phyloP scores from a whole-genome alignment of 192 early-diverging fungal species.

The Diversispora eburnea region DNA sequence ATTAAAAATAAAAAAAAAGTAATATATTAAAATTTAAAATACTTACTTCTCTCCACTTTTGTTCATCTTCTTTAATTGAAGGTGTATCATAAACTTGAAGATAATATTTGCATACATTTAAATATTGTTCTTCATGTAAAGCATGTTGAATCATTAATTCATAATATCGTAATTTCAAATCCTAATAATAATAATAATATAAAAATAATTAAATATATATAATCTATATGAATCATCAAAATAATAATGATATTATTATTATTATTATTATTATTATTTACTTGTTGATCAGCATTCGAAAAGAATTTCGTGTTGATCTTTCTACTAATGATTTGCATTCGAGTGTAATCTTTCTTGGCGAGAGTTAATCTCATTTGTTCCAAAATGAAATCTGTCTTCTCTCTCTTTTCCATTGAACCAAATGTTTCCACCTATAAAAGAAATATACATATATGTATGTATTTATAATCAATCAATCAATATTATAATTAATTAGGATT shows the following conservation, averaged over 20 bases:
- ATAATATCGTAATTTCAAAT: conserved; percentile 95
- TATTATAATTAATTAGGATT: too few relatives aligned
- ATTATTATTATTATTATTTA: conserved; percentile 22
- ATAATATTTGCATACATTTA: conserved; percentile 92
- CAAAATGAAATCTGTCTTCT: conserved; percentile 98
- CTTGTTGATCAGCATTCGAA: conserved; percentile 70
- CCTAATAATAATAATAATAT: conserved; percentile 31
- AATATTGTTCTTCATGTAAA: conserved; percentile 83
- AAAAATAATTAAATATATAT: neutral
- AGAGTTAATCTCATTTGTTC: conserved; percentile 97
- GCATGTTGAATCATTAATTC: conserved; percentile 95
- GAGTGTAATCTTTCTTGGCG: conserved; percentile 86
- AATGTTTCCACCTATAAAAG: conserved; percentile 85
- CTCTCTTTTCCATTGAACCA: conserved; percentile 97
- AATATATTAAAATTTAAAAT: neutral
- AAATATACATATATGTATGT: neutral
- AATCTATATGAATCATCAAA: conserved; percentile 5
- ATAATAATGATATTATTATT: too few relatives aligned
- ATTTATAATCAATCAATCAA: conserved; percentile 7
- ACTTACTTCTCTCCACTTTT: conserved; percentile 66
- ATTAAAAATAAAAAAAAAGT: neutral
- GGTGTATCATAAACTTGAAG: conserved; percentile 86
- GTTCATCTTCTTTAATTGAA: conserved; percentile 72
- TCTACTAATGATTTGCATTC: conserved; percentile 90
- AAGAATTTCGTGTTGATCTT: conserved; percentile 98